Evolutionary conservation across 2,329 filamentous ascomycete species (phyloP), one percentile per base, ranked within the genome.

Genomic region (Curvularia verruculosa): DNA sequence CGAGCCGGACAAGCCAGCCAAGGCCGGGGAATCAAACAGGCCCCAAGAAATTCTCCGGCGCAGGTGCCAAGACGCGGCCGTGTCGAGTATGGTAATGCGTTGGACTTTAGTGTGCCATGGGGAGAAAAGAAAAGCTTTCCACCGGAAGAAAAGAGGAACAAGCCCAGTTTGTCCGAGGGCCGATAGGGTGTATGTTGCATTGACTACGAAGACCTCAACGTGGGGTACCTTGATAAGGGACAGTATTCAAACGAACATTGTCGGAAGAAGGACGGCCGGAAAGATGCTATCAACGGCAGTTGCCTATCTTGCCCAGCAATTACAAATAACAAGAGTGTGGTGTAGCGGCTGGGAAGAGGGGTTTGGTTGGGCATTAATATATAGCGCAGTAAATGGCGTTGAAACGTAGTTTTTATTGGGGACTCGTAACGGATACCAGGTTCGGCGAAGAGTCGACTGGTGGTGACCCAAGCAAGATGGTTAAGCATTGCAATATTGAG

Each of bases 161-260:
- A n/a, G 31, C 4, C 12, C 3, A 36, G 15, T 36, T 36, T 13
- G 31, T 6, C 31, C 31, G 15, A n/a, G 31, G 15, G 5, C 5
- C 5, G 12, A 31, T 15, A 5, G 13, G n/a, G 13, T 36, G 3
- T n/a, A 36, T 36, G 13, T 36, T 36, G 60, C 54, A 63, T 58
- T 60, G 49, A 60, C 23, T 6, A 36, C 15, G 5, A 29, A 28
- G 6, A 51, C 34, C 34, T 47, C 34, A 45, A 40, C 39, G 31
- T 36, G 12, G 45, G 29, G 31, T 36, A 29, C 26, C 26, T 29
- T 47, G 34, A 18, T 31, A 52, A 46, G 50, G 39, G 19, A 36
- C 31, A n/a, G 9, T 12, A 45, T 26, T 59, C 55, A 58, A 61
- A 61, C 60, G 23, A 29, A 44, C 45, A 56, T 7, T 34, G 58